Evolutionary conservation across 2,329 filamentous ascomycete genomes (phyloP), one percentile per base, ranked within the genome.

Genomic region (Hypoxylon sp.): DNA sequence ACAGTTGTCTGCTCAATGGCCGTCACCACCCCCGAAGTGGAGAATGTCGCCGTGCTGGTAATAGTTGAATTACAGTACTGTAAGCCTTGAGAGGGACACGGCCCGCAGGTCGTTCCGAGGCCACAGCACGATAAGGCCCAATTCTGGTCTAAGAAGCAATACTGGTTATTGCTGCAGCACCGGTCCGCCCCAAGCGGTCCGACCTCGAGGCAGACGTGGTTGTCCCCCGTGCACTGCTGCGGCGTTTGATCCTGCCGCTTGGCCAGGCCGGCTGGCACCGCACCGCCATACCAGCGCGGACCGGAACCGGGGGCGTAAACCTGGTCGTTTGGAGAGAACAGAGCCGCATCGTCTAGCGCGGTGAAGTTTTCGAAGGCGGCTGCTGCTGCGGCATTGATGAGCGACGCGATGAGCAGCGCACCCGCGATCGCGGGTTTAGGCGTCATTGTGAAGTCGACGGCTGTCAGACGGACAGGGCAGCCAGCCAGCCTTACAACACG

Each of bases 161-260:
- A 76, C 43, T 68, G 34, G 62, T 75, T 69, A 58, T 76, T 73
- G 7, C 3, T 1, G 43, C 75, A 76, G 60, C 75, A 76, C 0
- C 4, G 3, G 2, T 2, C 1, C 13, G 65, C 67, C 14, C 66
- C 71, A 23, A 58, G 3, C 1, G 63, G 28, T 1, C 67, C 58
- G 2, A 67, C 30, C 30, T 76, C 75, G 1, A 72, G 48, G 36
- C 74, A 76, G 62, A 52, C 70, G 51, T 76, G 74, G 0, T 50
- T 9, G 2, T 70, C 72, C 1, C 43, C 6, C 0, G 14, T 1
- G 51, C 75, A 76, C 14, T 63, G 67, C 14, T 1, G 5, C 25
- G 36, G 5, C 25, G 41, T 46, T 45, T 49, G 38, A 9, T 25
- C 51, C 48, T 68, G 60, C n/a, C 68, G 66, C 50, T 63, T 60